Evolutionary conservation across 768 basidiomycete species (phyloP), one percentile per base, ranked within the genome.

Genomic region (Postia placenta): DNA sequence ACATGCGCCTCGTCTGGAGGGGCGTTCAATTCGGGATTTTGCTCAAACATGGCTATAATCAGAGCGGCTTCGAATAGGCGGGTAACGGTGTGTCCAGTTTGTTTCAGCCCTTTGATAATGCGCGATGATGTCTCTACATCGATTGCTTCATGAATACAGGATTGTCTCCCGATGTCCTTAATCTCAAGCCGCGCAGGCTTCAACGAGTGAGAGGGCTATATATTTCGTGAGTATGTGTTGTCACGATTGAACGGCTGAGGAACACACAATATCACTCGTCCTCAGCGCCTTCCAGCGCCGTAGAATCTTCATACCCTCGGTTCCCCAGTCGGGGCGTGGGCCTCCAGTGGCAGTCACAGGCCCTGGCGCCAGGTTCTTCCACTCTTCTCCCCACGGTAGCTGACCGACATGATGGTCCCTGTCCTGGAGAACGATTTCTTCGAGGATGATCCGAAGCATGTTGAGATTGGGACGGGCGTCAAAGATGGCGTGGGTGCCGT

Each of bases 401-500:
- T 15, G 15, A 15, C 43, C 23, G 15, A 39, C 17, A 9, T 39
- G 11, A 17, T 39, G 38, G 17, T 7, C 6, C 7, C 15, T 14
- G 19, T 39, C 38, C 17, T 9, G 11, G 17, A 7, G 20, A 2
- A 41, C 12, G 11, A 49, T 23, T 30, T 15, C 40, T 6, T 49
- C 28, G 23, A 49, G 35, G 3, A 49, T 12, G 28, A 42, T 11
- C 22, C n/a, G 40, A 25, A 49, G 43, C 14, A 24, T 17, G 22
- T 42, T 30, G 30, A 49, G 19, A 15, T 40, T 49, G 3, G 48
- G 48, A 6, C n/a, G 25, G 2, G 27, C 48, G n/a, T 49, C 48
- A n/a, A 49, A 25, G 19, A 49, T 43, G 11, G 41, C 12, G 19
- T 49, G 48, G 2, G 33, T n/a, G 17, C 48, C 48, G 17, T 49